Evolutionary conservation across 768 basidiomycete species (phyloP).

Genomic region (Tylopilus sp.): DNA sequence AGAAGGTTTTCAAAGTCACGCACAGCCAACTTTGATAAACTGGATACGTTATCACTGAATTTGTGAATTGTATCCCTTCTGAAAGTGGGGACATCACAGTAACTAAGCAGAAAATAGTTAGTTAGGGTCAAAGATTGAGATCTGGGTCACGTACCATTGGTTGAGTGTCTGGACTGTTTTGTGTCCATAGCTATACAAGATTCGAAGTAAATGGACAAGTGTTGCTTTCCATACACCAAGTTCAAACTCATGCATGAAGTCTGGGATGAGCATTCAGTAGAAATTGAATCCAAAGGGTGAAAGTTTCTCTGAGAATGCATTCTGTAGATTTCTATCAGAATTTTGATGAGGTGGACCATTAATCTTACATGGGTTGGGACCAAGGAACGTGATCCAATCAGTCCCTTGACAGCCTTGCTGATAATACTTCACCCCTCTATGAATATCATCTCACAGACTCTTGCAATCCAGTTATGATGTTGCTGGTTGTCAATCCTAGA

Average conservation of each 20-base stretch:
- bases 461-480: not conserved
- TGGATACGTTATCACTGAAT: slow-evolving; percentile 33
- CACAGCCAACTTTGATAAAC: slow-evolving; percentile 34
- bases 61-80: slow-evolving; percentile 28
- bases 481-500: not conserved
- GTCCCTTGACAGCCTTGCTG: not conserved
- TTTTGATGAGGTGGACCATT: not conserved
- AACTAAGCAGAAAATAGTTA: not conserved
- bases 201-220: not conserved
- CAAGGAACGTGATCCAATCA: not conserved
- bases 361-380: not conserved
- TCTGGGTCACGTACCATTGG: slow-evolving; percentile 9
- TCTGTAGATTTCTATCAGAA: slow-evolving; percentile 15
- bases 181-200: not conserved
- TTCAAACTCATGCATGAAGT: slow-evolving; percentile 15
- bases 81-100: slow-evolving; percentile 26
- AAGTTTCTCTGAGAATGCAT: slow-evolving; percentile 29
- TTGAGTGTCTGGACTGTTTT: slow-evolving; percentile 15
- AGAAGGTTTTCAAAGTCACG: slow-evolving; percentile 39
- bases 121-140: not conserved
- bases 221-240: not conserved
- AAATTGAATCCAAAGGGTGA: slow-evolving; percentile 22
- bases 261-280: slow-evolving; percentile 24
- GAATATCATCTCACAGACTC: not conserved
- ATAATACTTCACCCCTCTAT: not conserved